Evolutionary conservation across 1,284 basidiomycete species (phyloP), one percentile per base, ranked within the genome.

Genomic region (Vanrija pseudolonga): DNA sequence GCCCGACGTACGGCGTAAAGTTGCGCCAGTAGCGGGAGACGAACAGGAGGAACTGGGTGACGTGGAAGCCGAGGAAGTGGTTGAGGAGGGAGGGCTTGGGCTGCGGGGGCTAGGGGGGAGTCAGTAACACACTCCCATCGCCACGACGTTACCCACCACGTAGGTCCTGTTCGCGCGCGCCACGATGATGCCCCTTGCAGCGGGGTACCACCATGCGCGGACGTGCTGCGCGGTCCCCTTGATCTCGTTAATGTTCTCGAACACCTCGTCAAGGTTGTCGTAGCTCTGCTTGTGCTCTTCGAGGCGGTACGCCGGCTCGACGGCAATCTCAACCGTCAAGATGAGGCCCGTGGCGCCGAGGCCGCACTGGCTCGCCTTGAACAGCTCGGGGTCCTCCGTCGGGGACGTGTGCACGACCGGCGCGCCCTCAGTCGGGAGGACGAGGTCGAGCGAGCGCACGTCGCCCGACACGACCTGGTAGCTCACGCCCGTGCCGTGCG

Each of bases 181-280:
- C 51, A 90, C 82, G 40, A 90, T 85, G 53, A 93, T 80, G 37
- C 79, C 80, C 57, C 86, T 84, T 18, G 85, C 83, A 55, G 89
- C 86, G 2, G 94, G 91, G 77, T 88, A 96, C 93, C 94, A 98
- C 89, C 90, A 94, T 26, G 93, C 81, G n/a, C 91, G 82, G 22
- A 90, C 89, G 72, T 97, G 92, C 76, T 98, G 84, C 1, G 88
- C 85, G 45, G 83, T 81, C 47, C 73, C 69, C 37, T 82, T 84
- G 65, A 94, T 77, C 66, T 60, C 59, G 60, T 72, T 72, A 55
- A 70, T 65, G n/a, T 84, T 77, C 23, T 73, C 73, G 40, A 79
- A 67, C 45, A 81, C 76, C 37, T 73, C 72, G 28, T 74, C 69
- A 45, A 87, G 83, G 63, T 90, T 88, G 23, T 78, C 66, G 42